Evolutionary conservation across 179 eudicot genomes (phyloP), one percentile per base, ranked within the genome.

Genomic region (Silene vulgaris): DNA sequence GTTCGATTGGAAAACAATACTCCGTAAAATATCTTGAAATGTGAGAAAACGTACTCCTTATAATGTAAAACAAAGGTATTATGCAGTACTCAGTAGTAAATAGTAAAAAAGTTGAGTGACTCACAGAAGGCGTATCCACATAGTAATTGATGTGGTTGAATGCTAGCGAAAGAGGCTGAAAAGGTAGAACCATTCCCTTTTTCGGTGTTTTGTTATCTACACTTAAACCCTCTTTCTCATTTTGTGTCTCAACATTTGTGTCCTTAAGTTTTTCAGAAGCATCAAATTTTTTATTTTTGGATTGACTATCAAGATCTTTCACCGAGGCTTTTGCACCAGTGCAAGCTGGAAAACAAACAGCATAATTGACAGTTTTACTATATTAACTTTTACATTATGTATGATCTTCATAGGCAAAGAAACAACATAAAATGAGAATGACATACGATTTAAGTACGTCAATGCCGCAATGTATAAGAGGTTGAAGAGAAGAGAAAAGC

Each of bases 101-200:
- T 37, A 37, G 2, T 37, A 37, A 37, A 14, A 43, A 69, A 19
- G 35, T 50, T 26, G 26, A 28, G 66, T 32, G 59, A 88, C 97
- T 91, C 84, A 93, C 98, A 29, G 87, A 56, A n/a, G 98, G 97
- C 91, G 88, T 89, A 74, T 92, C 90, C 32, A 92, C 92, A 26
- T 84, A 89, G 79, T 89, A 92, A 61, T 87, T 91, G 74, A 93
- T 80, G 73, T 88, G 97, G 62, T 87, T 81, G 80, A 93, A 93
- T 74, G n/a, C n/a, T n/a, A n/a, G n/a, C n/a, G n/a, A 88, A 84
- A 88, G 87, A 32, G 93, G 97, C 52, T 83, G 81, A 82, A 93
- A 93, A 8, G 97, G 96, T 77, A 93, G 82, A 80, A 89, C 87
- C 96, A 90, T 91, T 81, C 96, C 93, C 65, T 35, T 88, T 80